Conservation (phyloP, 352 stramenopile genomes). For the Phytophthora cryptogea region DNA sequence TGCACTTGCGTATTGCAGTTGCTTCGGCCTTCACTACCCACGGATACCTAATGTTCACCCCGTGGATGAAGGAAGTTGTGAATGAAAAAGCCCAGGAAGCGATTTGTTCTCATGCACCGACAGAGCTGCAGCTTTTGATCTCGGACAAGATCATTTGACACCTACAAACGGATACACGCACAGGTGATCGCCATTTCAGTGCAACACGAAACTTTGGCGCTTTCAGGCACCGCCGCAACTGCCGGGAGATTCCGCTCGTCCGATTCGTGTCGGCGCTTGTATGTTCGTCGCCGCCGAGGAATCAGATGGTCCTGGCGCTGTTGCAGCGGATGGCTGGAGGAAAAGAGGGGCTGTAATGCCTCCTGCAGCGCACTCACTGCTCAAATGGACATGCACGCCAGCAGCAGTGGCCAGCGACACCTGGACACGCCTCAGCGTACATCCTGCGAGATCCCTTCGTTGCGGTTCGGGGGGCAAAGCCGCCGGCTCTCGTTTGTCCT, state of each 20-base stretch:
- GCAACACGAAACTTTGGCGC: not conserved
- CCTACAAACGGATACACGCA: no score
- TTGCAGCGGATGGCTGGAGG: slow-evolving; percentile 1
- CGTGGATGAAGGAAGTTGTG: no score
- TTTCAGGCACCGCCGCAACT: slow-evolving; percentile 1
- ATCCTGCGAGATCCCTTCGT: not conserved
- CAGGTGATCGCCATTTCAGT: not conserved
- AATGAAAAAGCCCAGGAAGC: no score
- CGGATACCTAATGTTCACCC: no score
- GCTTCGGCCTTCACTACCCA: no score
- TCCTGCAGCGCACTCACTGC: not conserved
- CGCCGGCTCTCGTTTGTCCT: slow-evolving; percentile 1
- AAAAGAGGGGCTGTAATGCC: slow-evolving; percentile 11
- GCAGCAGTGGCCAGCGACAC: not conserved
- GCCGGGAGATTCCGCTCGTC: not conserved
- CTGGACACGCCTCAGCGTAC: not conserved
- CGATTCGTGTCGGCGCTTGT: slow-evolving; percentile 1
- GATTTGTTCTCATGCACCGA: no score
- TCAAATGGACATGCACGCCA: not conserved
- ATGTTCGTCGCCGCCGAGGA: not conserved
- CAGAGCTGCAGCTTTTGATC: no score
- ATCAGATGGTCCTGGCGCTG: slow-evolving; percentile 3
- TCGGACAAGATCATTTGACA: no score
- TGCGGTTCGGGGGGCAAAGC: not conserved
- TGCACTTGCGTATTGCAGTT: no score